Evolutionary conservation across 1,284 basidiomycete species (phyloP), one percentile per base, ranked within the genome.

Genomic region (Phenoliferia sp.): DNA sequence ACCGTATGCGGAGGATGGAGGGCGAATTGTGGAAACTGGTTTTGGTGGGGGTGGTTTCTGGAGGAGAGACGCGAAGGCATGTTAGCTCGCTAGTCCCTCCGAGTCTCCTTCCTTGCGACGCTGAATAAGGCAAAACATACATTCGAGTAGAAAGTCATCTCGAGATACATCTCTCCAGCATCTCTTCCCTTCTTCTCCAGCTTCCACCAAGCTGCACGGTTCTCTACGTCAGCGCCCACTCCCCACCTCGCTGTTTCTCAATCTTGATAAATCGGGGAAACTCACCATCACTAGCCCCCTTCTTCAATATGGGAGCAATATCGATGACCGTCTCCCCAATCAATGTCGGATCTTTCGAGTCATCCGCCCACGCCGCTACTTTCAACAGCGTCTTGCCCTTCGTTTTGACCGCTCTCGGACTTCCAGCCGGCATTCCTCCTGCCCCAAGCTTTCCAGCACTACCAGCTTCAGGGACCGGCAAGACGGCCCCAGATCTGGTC

Each of bases 261-360:
- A n/a, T 26, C 26, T 19, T 9, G 29, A 32, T 6, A 6, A 57
- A 58, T 26, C 9, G 36, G 26, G 28, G 17, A 26, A 16, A 80
- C 89, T 77, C 76, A 94, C 94, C 93, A 81, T 99, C 96, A 3
- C 92, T 93, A 80, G 98, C 95, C 59, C 96, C 96, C 79, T 90
- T 93, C 69, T 90, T 92, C 74, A 99, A 81, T 22, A 90, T 94
- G 72, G 94, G 90, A 12, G 90, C 90, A 60, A 99, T 84, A 78
- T 95, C 89, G 2, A 99, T 90, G 54, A 86, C 83, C 1, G 87
- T 83, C 79, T 99, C 94, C 58, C 96, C 96, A 78, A 99, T 95
- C 73, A 98, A 84, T 76, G 95, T 94, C 61, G 96, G 95, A 76
- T 99, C 94, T 70, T 91, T 88, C 62, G 89, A 84, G 79, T 99